Evolutionary conservation across 2,329 filamentous ascomycete genomes (phyloP), one percentile per base, ranked within the genome.

Genomic region (Incumbomyces delicatus): DNA sequence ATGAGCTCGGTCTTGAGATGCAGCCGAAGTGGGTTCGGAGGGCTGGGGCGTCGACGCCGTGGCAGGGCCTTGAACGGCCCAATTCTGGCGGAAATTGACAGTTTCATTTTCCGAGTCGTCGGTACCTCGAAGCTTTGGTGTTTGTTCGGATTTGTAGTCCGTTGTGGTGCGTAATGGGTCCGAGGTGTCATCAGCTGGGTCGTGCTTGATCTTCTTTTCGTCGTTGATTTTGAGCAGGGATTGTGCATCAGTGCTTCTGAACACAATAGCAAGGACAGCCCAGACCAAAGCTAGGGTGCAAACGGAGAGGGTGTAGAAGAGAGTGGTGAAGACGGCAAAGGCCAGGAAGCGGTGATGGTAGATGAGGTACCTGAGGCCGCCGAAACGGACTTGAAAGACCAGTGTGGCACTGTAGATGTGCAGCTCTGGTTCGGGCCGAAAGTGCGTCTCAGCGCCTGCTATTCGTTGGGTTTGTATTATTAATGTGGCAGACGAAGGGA

Each of bases 221-320:
- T 44, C 32, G 4, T 38, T 18, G 10, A 27, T 6, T 12, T 41
- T 41, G 22, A 41, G 7, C 12, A 41, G 14, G 38, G 38, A 27
- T 11, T 13, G 6, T 5, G 13, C 12, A 27, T 53, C 42, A 6
- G 4, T 35, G 16, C 33, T 53, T 20, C 51, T 62, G 32, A 57
- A 58, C 37, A 72, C 59, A 36, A 69, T 57, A 30, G 68, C 67
- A 7, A 55, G 45, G 0, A 75, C 38, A 1, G 75, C 61, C 83
- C 86, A 94, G 0, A 77, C 80, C 1, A 81, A 32, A 1, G 72
- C 69, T 61, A 85, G 77, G 35, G 81, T 83, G 0, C 79, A 53
- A 58, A 94, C 73, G 60, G 90, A 87, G 11, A 79, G 77, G 1
- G 69, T 61, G 87, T 89, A 96, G 64, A 95, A 95, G 0, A 77